phyloP scores from a whole-genome alignment of 1,284 basidiomycete species.

The Cutaneotrichosporon cutaneum region DNA sequence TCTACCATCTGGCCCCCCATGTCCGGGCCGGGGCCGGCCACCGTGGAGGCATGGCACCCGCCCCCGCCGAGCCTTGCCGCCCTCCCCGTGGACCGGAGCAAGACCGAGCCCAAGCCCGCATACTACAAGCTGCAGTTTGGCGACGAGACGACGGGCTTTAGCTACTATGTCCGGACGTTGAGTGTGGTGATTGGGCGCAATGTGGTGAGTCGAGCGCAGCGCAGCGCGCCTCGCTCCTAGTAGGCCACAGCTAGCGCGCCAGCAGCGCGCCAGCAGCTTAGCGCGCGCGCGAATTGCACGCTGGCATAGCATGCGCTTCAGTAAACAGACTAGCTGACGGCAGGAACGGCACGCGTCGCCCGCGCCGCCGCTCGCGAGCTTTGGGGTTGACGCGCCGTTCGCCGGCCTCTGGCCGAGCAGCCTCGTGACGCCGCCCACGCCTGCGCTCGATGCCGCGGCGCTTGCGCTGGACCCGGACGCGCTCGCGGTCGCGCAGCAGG shows the following conservation, averaged over 20 bases:
- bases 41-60: conserved; percentile 32
- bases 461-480: conserved; percentile 3
- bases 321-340: too few species aligned
- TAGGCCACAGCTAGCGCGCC: too few species aligned
- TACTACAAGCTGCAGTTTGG: conserved; percentile 54
- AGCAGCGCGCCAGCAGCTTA: too few species aligned
- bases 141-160: conserved; percentile 51
- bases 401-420: background rate
- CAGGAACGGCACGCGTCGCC: conserved; percentile 11
- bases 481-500: background rate
- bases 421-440: conserved; percentile 7
- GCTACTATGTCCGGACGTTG: conserved; percentile 52
- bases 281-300: too few species aligned
- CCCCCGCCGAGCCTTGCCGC: conserved; percentile 46
- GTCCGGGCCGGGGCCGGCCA: conserved; percentile 5
- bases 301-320: too few species aligned
- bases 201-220: conserved; percentile 33
- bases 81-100: conserved; percentile 49
- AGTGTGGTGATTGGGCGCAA: conserved; percentile 52
- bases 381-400: conserved; percentile 2
- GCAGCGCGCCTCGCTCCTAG: background rate
- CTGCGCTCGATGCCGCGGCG: conserved; percentile 2
- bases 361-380: conserved; percentile 8
- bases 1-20: background rate
- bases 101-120: conserved; percentile 52